Base-by-base conservation (phyloP, 768 basidiomycete genomes). In the Lyophyllum atratum region DNA sequence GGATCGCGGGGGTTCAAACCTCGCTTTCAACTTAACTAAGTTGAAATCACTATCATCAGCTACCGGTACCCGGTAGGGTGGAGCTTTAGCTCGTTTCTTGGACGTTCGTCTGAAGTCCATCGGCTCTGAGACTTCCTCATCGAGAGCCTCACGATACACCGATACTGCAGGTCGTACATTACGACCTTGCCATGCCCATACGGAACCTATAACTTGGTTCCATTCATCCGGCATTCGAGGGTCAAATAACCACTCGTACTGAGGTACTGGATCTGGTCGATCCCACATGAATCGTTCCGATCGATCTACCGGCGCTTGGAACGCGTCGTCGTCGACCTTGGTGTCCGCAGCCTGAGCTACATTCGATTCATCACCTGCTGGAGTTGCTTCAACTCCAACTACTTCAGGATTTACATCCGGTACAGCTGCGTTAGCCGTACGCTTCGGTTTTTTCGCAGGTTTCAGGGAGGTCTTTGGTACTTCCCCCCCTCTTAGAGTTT, bases 171-270 rank as follows among this genome's bases (percentile, higher is more conserved):
- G 31, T 4, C 21, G n/a, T 17, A 14, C n/a, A 1, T 14, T 15
- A 6, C 25, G 21, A 39, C 45, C 49, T 48, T 49, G 10, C 21
- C 45, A 14, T 12, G 34, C 25, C 12, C 33, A 11, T 48, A 58
- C 54, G 14, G 56, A 44, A 12, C 31, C 50, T n/a, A 62, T 55
- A 4, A 67, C 49, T 10, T 64, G 52, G 51, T 70, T 68, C 59
- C 60, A 66, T 59, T 70, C 56, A 1, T 14, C 1, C 4, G 65
- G 66, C 63, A 69, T 63, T 25, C 55, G 37, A 5, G 39, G 39
- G n/a, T 40, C 17, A 19, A n/a, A 40, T 15, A 40, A 5, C 39
- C 39, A 40, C 17, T 48, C 44, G 14, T 25, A 45, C n/a, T 45
- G 24, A 25, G 22, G 44, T 10, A 24, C 24, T 19, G 26, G 44